phyloP scores from a whole-genome alignment of 371 early-diverging fungal genomes.

The Mucor indicus region DNA sequence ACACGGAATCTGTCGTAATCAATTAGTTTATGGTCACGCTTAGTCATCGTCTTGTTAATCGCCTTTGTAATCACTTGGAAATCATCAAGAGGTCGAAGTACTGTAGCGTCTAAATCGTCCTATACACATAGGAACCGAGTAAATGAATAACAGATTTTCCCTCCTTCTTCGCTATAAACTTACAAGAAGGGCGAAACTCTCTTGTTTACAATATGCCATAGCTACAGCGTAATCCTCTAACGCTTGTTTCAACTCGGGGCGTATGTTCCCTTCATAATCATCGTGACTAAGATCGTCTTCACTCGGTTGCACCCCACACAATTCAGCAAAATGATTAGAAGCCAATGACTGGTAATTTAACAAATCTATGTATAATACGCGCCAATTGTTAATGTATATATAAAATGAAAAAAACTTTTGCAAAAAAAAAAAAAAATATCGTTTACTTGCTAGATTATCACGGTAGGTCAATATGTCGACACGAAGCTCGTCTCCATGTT shows the following conservation, averaged over 20 bases:
- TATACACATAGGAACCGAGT: conserved; percentile 14
- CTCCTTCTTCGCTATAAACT: neutral
- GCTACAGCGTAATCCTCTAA: conserved; percentile 51
- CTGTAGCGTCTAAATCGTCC: conserved; percentile 59
- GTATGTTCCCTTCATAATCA: conserved; percentile 17
- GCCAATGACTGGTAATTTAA: conserved; percentile 60
- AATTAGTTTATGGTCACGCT: conserved; percentile 73
- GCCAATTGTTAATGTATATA: neutral
- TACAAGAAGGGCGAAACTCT: conserved; percentile 51
- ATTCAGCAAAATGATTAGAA: conserved; percentile 52
- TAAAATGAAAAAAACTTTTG: neutral
- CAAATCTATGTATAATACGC: conserved; percentile 38
- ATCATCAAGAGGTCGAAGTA: conserved; percentile 62
- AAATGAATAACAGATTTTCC: neutral
- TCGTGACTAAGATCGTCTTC: no score
- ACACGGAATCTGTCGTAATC: conserved; percentile 77
- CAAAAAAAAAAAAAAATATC: neutral
- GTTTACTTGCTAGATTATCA: conserved; percentile 9
- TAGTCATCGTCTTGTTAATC: conserved; percentile 68
- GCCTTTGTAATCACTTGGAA: conserved; percentile 54
- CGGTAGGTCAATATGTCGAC: conserved; percentile 5
- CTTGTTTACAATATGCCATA: conserved; percentile 47
- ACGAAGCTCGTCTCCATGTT: conserved; percentile 5
- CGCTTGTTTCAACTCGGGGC: conserved; percentile 45
- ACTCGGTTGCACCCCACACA: conserved; percentile 40